phyloP scores from a whole-genome alignment of 306 rosid species.

The Fragaria nilgerrensis region DNA sequence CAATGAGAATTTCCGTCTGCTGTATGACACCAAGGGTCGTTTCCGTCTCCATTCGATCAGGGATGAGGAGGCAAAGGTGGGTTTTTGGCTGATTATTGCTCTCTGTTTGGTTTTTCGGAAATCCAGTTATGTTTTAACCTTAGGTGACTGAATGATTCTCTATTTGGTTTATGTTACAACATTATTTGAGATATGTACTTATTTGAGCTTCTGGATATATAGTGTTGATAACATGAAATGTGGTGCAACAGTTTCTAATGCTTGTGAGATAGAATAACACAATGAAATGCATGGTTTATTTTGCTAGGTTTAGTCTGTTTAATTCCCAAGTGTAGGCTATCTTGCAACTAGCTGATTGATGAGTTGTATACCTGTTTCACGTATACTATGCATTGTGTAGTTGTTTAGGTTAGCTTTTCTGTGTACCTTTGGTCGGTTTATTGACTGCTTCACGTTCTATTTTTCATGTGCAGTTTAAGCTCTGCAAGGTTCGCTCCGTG shows the following conservation, averaged over 20 bases:
- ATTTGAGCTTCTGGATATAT: not conserved
- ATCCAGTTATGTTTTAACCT: not conserved
- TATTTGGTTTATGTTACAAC: not conserved
- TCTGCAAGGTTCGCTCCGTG: constrained; percentile 83
- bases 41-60: constrained; percentile 78
- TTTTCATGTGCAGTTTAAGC: constrained; percentile 64
- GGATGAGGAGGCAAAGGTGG: constrained; percentile 86
- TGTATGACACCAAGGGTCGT: constrained; percentile 85
- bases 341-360: not conserved
- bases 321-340: not conserved
- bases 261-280: not conserved
- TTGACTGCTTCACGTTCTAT: not conserved
- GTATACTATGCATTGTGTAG: too few species aligned
- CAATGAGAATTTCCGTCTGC: constrained; percentile 81
- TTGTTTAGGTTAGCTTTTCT: not conserved
- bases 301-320: not conserved
- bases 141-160: too few species aligned
- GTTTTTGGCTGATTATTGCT: not conserved
- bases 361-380: not conserved
- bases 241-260: not conserved
- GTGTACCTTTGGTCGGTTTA: not conserved
- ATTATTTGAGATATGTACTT: not conserved
- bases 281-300: not conserved
- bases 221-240: too few species aligned
- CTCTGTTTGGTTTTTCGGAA: not conserved